Evolutionary conservation across 2,329 filamentous ascomycete species (phyloP).

Genomic region (Sordariomycetes sp.): DNA sequence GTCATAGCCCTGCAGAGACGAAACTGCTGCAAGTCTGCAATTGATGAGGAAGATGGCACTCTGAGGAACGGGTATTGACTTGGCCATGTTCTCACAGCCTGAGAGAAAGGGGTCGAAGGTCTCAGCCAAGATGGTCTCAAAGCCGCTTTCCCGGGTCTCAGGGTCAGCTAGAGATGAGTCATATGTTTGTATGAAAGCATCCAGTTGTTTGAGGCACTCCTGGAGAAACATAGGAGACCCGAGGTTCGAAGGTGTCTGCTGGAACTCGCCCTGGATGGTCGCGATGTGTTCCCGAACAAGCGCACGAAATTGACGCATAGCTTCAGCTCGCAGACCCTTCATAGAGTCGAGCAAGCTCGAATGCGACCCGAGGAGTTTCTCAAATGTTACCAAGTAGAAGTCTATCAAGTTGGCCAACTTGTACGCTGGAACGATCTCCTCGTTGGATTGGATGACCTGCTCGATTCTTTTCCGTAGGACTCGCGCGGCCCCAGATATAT

Average conservation of each 20-base stretch:
- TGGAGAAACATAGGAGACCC: conserved; percentile 71
- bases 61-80: conserved; percentile 47
- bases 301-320: conserved; percentile 72
- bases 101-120: conserved; percentile 80
- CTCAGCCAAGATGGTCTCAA: conserved; percentile 66
- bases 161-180: conserved; percentile 65
- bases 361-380: conserved; percentile 62
- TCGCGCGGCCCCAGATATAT: conserved; percentile 70
- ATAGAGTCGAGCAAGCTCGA: conserved; percentile 65
- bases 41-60: conserved; percentile 66
- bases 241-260: conserved; percentile 62
- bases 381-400: conserved; percentile 84
- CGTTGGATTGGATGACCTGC: conserved; percentile 85
- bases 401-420: conserved; percentile 81
- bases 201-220: conserved; percentile 71
- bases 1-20: conserved; percentile 46
- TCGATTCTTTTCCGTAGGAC: conserved; percentile 86
- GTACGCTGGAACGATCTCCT: conserved; percentile 81
- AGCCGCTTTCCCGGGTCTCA: conserved; percentile 54
- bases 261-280: conserved; percentile 62
- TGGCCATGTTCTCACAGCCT: conserved; percentile 62
- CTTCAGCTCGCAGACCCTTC: conserved; percentile 60
- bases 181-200: conserved; percentile 74
- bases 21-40: conserved; percentile 52
- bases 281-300: conserved; percentile 75